Conservation (phyloP, 257 asterid species). For the Vinca minor region DNA sequence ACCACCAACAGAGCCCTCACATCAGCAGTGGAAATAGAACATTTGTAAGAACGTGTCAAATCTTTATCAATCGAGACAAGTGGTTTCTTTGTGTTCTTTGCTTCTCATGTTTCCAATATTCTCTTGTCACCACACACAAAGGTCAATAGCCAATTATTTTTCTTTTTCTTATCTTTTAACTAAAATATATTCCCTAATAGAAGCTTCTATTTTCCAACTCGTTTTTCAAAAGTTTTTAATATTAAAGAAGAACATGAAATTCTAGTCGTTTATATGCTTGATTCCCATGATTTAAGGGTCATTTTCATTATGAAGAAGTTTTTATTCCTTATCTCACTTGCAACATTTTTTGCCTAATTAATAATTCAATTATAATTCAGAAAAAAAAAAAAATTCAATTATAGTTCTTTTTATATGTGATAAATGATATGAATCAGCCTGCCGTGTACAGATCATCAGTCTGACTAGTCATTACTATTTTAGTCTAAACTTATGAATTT, state of each 20-base stretch:
- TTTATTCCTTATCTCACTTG: slow-evolving; percentile 11
- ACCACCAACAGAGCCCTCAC: too few species aligned
- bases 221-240: too few species aligned
- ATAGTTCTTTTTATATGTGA: neutral
- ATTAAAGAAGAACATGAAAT: neutral
- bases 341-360: neutral
- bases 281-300: neutral
- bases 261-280: neutral
- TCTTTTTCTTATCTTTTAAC: too few species aligned
- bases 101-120: neutral
- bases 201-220: neutral
- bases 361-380: slow-evolving; percentile 2
- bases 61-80: too few species aligned
- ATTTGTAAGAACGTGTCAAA: too few species aligned
- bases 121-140: neutral
- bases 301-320: neutral
- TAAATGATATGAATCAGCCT: slow-evolving; percentile 6
- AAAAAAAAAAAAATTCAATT: too few species aligned
- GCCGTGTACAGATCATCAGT: neutral
- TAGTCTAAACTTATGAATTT: neutral
- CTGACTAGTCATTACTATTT: neutral
- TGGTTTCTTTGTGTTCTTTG: slow-evolving; percentile 5
- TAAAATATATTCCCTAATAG: neutral
- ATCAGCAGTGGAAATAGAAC: too few species aligned
- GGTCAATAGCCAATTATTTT: too few species aligned